These are phyloP conservation scores for Tephrocybe rancida DNA, from an alignment of 768 basidiomycete species.

Conservation along the genomic window DNA sequence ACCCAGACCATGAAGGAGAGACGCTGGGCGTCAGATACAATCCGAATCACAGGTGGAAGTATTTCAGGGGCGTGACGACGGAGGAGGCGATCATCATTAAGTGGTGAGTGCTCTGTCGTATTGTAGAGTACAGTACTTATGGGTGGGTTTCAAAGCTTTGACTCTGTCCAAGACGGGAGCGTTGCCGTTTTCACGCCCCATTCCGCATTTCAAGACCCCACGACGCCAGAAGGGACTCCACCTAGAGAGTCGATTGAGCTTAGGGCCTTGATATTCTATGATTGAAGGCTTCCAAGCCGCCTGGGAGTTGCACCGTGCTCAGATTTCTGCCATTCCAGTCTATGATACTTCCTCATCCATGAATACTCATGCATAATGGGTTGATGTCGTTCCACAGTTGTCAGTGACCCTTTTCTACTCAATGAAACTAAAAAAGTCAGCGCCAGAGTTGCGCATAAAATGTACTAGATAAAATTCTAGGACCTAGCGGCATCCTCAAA, in stretches of 20 bases:
- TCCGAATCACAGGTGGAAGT: slow-evolving; percentile 53
- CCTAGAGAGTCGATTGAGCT: slow-evolving; percentile 63
- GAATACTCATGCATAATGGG: no score
- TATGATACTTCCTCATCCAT: no score
- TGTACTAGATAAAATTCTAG: no score
- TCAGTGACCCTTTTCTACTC: no score
- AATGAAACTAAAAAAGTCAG: no score
- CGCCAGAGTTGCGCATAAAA: no score
- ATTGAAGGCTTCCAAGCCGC: no score
- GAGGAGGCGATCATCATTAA: slow-evolving; percentile 56
- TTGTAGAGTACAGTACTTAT: neutral
- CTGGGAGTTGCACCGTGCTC: no score
- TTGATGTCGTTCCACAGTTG: no score
- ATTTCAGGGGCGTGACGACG: slow-evolving; percentile 43
- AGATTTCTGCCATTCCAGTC: no score
- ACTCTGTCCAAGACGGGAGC: slow-evolving; percentile 41
- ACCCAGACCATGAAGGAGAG: slow-evolving; percentile 54
- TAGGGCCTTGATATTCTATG: slow-evolving; percentile 65
- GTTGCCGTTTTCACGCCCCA: slow-evolving; percentile 63
- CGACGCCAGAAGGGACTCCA: slow-evolving; percentile 50
- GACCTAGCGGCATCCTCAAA: no score
- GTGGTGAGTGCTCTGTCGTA: slow-evolving; percentile 35
- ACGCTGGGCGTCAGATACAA: slow-evolving; percentile 47
- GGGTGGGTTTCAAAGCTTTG: slow-evolving; percentile 11
- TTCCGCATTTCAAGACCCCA: slow-evolving; percentile 60